Conservation (phyloP, 441 rosid genomes). For the Pelargonium fulgidum region DNA sequence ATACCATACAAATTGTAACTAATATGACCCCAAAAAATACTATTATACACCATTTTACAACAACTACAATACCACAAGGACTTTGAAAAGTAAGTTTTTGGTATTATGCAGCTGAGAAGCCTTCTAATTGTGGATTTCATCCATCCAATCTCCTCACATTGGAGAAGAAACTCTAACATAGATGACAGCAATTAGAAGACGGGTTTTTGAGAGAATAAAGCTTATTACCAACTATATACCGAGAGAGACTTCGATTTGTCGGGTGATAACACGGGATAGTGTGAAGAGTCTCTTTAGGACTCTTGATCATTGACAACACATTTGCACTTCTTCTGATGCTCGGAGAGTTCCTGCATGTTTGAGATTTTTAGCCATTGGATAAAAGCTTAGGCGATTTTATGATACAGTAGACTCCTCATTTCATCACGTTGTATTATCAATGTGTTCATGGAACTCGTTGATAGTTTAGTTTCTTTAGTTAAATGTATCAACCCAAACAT, state of each 20-base stretch:
- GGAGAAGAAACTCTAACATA: neutral
- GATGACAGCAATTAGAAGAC: neutral
- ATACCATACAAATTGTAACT: neutral
- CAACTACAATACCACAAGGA: neutral
- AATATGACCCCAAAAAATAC: neutral
- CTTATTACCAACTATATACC: neutral
- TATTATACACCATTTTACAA: conserved; percentile 4
- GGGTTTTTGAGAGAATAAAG: neutral
- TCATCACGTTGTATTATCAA: neutral
- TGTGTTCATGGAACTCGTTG: neutral
- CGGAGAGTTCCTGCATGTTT: conserved; percentile 58
- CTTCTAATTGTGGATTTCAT: neutral
- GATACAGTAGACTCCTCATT: too few relatives aligned
- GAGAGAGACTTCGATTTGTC: neutral
- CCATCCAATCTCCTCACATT: neutral
- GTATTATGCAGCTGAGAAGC: neutral
- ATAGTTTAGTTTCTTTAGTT: too few relatives aligned
- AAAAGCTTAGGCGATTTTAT: neutral
- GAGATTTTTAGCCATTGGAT: conserved; percentile 12
- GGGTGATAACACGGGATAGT: too few relatives aligned
- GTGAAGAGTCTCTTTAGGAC: neutral
- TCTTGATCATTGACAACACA: conserved; percentile 39
- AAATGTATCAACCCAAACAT: too few relatives aligned
- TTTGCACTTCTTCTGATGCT: conserved; percentile 58
- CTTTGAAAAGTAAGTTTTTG: neutral